phyloP scores from a whole-genome alignment of 163 green algal genomes.

The Scenedesmus sp. region DNA sequence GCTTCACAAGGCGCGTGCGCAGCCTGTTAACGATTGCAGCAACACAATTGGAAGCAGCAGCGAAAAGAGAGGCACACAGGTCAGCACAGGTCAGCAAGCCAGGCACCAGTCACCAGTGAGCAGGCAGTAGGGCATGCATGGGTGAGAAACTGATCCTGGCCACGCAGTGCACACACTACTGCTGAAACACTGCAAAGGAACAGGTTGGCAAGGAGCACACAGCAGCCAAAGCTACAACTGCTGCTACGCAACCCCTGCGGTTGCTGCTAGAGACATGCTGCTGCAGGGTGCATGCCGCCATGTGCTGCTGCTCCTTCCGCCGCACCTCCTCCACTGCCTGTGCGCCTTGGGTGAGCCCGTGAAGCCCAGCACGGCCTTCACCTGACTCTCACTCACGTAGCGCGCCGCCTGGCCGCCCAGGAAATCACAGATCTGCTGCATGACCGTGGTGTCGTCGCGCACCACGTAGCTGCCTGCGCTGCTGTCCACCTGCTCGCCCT shows the following conservation, averaged over 20 bases:
- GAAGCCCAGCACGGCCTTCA: slow-evolving; percentile 43
- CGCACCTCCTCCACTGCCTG: slow-evolving; percentile 46
- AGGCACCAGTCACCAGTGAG: not conserved
- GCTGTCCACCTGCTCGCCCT: not conserved
- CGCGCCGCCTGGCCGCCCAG: slow-evolving; percentile 8
- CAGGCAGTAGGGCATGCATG: too few species aligned
- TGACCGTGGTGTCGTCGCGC: slow-evolving; percentile 29
- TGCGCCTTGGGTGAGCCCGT: slow-evolving; percentile 30
- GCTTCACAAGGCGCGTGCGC: slow-evolving; percentile 37
- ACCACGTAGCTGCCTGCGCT: slow-evolving; percentile 32
- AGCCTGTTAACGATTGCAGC: slow-evolving; percentile 7
- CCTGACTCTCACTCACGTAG: slow-evolving; percentile 44
- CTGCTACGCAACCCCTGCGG: not conserved
- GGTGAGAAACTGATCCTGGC: too few species aligned
- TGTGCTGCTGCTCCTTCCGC: not conserved
- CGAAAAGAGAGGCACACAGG: not conserved
- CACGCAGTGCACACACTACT: too few species aligned
- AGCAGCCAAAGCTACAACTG: not conserved
- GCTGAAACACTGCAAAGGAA: not conserved
- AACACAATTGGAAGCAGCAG: not conserved
- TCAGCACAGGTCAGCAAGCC: not conserved
- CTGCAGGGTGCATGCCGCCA: not conserved
- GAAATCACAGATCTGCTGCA: slow-evolving; percentile 47
- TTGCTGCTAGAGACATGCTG: not conserved
- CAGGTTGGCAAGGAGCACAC: not conserved